Conservation (phyloP, 2,329 filamentous ascomycete genomes). For the Hymenotorrendiella dingleyae region DNA sequence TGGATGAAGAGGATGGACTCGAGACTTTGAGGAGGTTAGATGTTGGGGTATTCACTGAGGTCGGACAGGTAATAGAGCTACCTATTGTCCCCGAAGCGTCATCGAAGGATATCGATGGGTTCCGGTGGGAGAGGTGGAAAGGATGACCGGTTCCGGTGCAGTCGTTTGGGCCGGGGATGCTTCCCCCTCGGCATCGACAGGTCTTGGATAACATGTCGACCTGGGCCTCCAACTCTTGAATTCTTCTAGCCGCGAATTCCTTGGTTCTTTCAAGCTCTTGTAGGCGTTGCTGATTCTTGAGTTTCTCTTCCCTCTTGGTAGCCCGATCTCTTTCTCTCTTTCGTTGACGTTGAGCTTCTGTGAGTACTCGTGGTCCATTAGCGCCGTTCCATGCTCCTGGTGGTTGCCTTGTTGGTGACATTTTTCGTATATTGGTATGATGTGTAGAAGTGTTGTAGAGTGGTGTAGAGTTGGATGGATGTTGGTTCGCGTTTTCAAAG, state of each 20-base stretch:
- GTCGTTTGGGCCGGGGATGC: too few relatives aligned
- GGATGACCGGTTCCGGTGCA: too few relatives aligned
- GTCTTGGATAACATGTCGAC: slow-evolving; percentile 3
- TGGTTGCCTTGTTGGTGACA: slow-evolving; percentile 3
- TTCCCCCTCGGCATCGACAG: slow-evolving; percentile 2
- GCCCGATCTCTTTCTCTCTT: slow-evolving; percentile 10
- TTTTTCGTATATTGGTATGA: background rate
- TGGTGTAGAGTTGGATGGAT: background rate
- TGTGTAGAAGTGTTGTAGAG: background rate
- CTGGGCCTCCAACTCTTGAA: slow-evolving; percentile 10
- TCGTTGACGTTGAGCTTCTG: slow-evolving; percentile 9
- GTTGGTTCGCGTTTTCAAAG: background rate
- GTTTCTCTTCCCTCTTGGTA: slow-evolving; percentile 10
- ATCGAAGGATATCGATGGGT: background rate
- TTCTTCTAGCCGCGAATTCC: slow-evolving; percentile 1
- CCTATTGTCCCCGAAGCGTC: too few relatives aligned
- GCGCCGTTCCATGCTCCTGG: slow-evolving; percentile 9
- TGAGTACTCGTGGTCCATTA: slow-evolving; percentile 12
- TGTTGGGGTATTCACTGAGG: too few relatives aligned
- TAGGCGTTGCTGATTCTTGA: slow-evolving; percentile 6
- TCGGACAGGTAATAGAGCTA: too few relatives aligned
- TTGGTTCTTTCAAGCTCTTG: slow-evolving; percentile 9
- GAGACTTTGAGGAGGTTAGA: background rate
- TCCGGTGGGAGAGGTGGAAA: too few relatives aligned
- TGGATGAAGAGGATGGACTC: background rate